Conservation (phyloP, 169 alveolate genomes). For the Toxoplasma gondii region DNA sequence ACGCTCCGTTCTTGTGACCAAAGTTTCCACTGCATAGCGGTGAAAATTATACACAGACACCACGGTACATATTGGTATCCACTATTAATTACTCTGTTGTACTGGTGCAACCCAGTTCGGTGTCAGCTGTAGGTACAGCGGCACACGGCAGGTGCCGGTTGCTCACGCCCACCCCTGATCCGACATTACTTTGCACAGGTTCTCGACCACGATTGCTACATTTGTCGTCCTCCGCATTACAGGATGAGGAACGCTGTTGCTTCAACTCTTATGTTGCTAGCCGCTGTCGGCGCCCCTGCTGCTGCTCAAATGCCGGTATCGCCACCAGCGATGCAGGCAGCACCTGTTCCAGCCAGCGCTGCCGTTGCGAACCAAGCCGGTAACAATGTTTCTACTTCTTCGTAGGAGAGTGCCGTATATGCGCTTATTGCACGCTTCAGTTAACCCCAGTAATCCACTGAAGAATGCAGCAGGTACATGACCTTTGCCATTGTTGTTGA, state of each 20-base stretch:
- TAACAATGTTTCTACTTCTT: neutral
- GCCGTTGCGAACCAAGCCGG: conserved; percentile 27
- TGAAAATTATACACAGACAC: too few relatives aligned
- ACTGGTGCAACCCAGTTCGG: too few relatives aligned
- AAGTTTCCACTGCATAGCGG: too few relatives aligned
- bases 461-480: conserved; percentile 25
- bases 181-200: too few relatives aligned
- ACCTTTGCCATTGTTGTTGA: neutral
- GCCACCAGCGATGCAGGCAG: neutral
- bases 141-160: too few relatives aligned
- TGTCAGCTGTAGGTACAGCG: too few relatives aligned
- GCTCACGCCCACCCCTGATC: too few relatives aligned
- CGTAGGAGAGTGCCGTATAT: neutral
- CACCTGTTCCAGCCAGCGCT: neutral
- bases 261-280: neutral
- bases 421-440: neutral
- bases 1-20: too few relatives aligned
- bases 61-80: too few relatives aligned
- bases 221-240: too few relatives aligned
- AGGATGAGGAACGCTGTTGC: conserved; percentile 23
- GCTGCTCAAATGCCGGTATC: neutral
- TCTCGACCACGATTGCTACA: too few relatives aligned
- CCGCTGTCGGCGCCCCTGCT: neutral
- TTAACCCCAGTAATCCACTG: conserved; percentile 25
- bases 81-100: too few relatives aligned